phyloP scores from a whole-genome alignment of 768 basidiomycete genomes.

The Pleurotus tuoliensis region DNA sequence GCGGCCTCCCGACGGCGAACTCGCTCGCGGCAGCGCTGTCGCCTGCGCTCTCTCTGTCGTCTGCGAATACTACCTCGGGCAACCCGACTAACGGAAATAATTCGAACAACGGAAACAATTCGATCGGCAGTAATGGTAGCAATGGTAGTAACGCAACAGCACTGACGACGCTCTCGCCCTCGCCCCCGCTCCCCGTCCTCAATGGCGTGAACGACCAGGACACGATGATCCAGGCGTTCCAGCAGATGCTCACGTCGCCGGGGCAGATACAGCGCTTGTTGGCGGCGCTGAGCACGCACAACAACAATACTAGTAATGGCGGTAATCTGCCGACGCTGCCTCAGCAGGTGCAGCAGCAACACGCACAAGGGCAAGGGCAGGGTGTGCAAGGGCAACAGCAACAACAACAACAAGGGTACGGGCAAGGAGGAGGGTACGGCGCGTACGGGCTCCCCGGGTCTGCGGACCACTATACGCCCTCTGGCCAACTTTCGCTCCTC shows the following conservation, averaged over 20 bases:
- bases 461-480: background rate
- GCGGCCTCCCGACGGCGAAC: no score
- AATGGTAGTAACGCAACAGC: constrained; percentile 10
- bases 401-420: no score
- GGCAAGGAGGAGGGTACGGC: background rate
- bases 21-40: background rate
- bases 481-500: constrained; percentile 10
- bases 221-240: constrained; percentile 28
- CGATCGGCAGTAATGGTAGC: no score
- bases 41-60: background rate
- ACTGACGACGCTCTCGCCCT: background rate
- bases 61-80: no score
- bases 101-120: constrained; percentile 12
- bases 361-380: no score
- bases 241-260: constrained; percentile 43
- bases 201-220: constrained; percentile 42
- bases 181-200: constrained; percentile 10
- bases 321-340: no score
- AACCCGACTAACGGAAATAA: background rate
- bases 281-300: constrained; percentile 35
- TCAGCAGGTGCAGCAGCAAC: no score
- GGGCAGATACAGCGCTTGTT: constrained; percentile 57
- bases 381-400: no score
- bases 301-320: background rate
- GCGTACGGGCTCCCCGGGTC: background rate